Conservation (phyloP, 2,329 filamentous ascomycete genomes). For the Pyrenophora graminea region DNA sequence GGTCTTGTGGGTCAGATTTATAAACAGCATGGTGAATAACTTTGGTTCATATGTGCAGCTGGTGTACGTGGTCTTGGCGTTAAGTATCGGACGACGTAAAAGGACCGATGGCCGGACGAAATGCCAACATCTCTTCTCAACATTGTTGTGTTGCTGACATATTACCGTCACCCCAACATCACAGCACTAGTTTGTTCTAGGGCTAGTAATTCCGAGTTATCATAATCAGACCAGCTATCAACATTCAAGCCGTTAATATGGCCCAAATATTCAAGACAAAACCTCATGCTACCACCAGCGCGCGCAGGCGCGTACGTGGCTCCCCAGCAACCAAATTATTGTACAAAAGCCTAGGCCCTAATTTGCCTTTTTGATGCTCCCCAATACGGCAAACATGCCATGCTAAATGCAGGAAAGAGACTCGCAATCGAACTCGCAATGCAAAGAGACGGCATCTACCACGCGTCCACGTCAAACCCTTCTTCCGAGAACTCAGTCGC, state of each 20-base stretch:
- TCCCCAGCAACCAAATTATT: constrained; percentile 12
- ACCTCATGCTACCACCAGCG: constrained; percentile 3
- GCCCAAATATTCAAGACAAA: constrained; percentile 8
- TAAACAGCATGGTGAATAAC: no score
- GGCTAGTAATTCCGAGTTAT: constrained; percentile 1
- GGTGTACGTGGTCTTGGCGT: no score
- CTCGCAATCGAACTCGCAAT: constrained; percentile 1
- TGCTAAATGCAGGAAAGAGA: constrained; percentile 7
- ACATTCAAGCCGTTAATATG: neutral
- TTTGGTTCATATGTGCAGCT: no score
- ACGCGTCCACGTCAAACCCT: constrained; percentile 90
- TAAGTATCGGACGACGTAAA: no score
- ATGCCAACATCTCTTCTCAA: neutral
- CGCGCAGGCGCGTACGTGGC: constrained; percentile 1
- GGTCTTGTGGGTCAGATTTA: no score
- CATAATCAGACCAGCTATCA: constrained; percentile 1
- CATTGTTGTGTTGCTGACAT: no score
- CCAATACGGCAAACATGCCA: neutral
- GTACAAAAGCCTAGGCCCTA: constrained; percentile 7
- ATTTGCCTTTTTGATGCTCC: constrained; percentile 7
- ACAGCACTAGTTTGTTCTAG: neutral
- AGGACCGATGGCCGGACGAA: no score
- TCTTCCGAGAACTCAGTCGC: constrained; percentile 98
- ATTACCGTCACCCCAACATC: neutral
- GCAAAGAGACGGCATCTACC: constrained; percentile 57